Evolutionary conservation across 2,329 filamentous ascomycete genomes (phyloP).

Genomic region (Trichoderma afroharzianum): DNA sequence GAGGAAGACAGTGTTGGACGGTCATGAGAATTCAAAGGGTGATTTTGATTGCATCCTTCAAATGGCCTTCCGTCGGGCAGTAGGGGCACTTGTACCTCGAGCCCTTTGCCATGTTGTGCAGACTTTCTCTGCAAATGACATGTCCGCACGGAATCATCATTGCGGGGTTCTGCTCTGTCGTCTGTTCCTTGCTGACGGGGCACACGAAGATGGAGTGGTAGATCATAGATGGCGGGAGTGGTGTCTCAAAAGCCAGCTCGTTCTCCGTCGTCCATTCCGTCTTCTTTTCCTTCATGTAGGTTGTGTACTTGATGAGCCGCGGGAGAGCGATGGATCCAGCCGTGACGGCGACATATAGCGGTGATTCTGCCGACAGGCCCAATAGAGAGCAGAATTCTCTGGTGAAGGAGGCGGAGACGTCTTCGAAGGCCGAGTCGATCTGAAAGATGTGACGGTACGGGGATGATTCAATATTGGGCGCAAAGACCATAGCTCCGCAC

Average conservation of each 20-base stretch:
- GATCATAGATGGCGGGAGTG: constrained; percentile 56
- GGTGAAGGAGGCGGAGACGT: constrained; percentile 83
- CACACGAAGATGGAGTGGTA: constrained; percentile 99
- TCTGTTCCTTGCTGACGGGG: constrained; percentile 94
- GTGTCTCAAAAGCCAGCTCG: constrained; percentile 78
- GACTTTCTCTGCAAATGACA: constrained; percentile 80
- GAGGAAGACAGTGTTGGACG: not conserved
- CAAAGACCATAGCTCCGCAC: constrained; percentile 75
- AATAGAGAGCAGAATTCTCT: constrained; percentile 92
- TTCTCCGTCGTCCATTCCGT: constrained; percentile 93
- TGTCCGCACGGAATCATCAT: constrained; percentile 98
- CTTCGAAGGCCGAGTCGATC: constrained; percentile 71
- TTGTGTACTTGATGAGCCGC: constrained; percentile 80
- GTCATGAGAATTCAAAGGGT: constrained; percentile 46
- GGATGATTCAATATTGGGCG: constrained; percentile 67
- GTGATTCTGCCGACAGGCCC: constrained; percentile 84
- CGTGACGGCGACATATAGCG: constrained; percentile 87
- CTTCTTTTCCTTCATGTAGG: constrained; percentile 80
- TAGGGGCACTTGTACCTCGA: constrained; percentile 92
- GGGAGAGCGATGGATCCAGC: constrained; percentile 90
- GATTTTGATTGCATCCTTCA: constrained; percentile 72
- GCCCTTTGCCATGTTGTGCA: constrained; percentile 76
- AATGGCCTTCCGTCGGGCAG: constrained; percentile 78
- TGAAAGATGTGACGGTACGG: constrained; percentile 80
- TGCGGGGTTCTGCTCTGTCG: constrained; percentile 85